These are phyloP conservation scores for Candida saitoana DNA, from an alignment of 805 yeast genomes.

Conservation along the genomic window DNA sequence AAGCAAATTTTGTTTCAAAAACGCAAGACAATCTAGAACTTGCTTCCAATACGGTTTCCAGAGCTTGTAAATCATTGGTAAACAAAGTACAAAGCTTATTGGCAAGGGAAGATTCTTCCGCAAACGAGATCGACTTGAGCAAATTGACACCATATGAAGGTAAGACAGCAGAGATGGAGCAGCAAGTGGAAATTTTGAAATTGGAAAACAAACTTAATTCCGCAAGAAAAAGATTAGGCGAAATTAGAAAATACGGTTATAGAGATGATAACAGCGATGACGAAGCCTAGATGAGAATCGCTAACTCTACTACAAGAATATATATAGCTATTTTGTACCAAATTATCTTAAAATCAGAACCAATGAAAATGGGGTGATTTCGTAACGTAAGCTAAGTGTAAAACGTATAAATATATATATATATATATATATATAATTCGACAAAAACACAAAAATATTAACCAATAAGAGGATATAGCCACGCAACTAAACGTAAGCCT, in stretches of 20 bases:
- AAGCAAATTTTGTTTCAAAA: constrained; percentile 70
- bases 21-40: constrained; percentile 70
- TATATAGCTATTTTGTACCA: too few relatives aligned
- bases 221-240: constrained; percentile 80
- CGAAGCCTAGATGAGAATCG: constrained; percentile 24
- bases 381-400: too few relatives aligned
- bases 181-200: constrained; percentile 83
- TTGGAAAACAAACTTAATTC: constrained; percentile 66
- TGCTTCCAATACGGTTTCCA: constrained; percentile 63
- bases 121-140: constrained; percentile 56
- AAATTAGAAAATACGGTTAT: constrained; percentile 76
- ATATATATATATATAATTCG: too few relatives aligned
- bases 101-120: constrained; percentile 29
- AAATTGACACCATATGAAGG: constrained; percentile 72
- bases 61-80: constrained; percentile 74
- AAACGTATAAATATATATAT: too few relatives aligned
- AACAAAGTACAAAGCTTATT: constrained; percentile 62
- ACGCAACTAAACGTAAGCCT: too few relatives aligned
- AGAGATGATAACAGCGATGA: constrained; percentile 55
- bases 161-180: constrained; percentile 85
- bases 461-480: too few relatives aligned
- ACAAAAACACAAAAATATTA: too few relatives aligned
- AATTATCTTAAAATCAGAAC: too few relatives aligned
- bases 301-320: neutral
- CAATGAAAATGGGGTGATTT: too few relatives aligned